Evolutionary conservation across 352 stramenopile genomes (phyloP), one percentile per base, ranked within the genome.

Genomic region (Hyaloperonospora brassicae): DNA sequence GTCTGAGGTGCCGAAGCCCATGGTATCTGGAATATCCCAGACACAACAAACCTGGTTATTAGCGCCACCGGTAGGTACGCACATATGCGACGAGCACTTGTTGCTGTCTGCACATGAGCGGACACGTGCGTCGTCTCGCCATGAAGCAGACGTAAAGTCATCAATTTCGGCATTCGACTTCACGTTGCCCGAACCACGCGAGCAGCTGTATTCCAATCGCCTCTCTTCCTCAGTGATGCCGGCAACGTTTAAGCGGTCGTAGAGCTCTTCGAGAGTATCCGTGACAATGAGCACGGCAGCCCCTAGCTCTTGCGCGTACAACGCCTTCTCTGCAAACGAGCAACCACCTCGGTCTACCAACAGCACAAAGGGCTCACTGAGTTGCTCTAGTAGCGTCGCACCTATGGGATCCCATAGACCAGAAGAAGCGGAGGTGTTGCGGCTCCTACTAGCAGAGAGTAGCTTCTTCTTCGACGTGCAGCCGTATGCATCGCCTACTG

Each of bases 11-110:
- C 65, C 55, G 48, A 87, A 88, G 41, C 73, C 76, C 67, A 92
- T 89, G 50, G 68, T 60, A 52, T 92, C 79, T 5, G 79, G 73
- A 11, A 90, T 68, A 55, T 89, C 79, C 79, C 82, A 92, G n/a
- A 64, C 68, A 36, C 82, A 92, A 59, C 82, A 92, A 14, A 92
- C 77, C 42, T 66, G 60, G 46, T 84, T 72, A 13, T 77, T 62
- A 22, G 56, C 62, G 10, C 59, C 66, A 21, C 76, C 73, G 17
- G 66, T 81, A 0, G 82, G 82, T 30, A 89, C 70, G 42, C 82
- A 92, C 61, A 78, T 70, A 42, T 57, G 60, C 21, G 82, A 89
- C 14, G 65, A 62, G 47, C 82, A 92, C 46, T 52, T 59, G 48
- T 24, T 55, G 52, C 40, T 72, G 31, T 59, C 36, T 2, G 64